phyloP scores from a whole-genome alignment of 495 filamentous ascomycete species.

The Penicillium silybi region DNA sequence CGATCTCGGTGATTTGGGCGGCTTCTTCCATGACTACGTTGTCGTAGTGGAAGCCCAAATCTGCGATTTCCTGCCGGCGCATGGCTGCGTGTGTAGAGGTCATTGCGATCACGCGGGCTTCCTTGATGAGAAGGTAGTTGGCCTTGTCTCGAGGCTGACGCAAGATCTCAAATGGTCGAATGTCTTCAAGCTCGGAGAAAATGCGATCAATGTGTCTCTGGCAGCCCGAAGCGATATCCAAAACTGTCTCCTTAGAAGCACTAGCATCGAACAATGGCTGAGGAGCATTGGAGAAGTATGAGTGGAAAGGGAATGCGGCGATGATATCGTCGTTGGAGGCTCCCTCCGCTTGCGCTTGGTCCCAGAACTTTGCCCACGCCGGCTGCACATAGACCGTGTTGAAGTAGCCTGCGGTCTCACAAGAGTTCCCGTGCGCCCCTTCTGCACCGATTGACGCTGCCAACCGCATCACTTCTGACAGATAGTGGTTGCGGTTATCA shows the following conservation, averaged over 20 bases:
- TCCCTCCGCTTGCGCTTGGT: slow-evolving; percentile 48
- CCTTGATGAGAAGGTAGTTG: slow-evolving; percentile 92
- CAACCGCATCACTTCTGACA: slow-evolving; percentile 82
- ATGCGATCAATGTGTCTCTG: slow-evolving; percentile 89
- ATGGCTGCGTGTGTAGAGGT: slow-evolving; percentile 99
- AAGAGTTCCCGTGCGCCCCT: slow-evolving; percentile 89
- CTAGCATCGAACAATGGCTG: slow-evolving; percentile 73
- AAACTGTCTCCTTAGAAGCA: slow-evolving; percentile 57
- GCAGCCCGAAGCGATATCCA: slow-evolving; percentile 81
- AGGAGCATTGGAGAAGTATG: slow-evolving; percentile 84
- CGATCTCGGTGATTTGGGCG: slow-evolving; percentile 95
- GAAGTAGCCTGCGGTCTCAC: slow-evolving; percentile 97
- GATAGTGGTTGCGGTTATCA: slow-evolving; percentile 73
- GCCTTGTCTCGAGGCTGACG: slow-evolving; percentile 82
- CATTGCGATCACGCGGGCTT: slow-evolving; percentile 96
- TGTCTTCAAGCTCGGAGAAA: slow-evolving; percentile 89
- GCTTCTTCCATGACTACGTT: slow-evolving; percentile 99
- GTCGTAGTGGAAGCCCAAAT: slow-evolving; percentile 92
- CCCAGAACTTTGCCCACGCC: slow-evolving; percentile 82
- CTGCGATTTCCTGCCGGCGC: slow-evolving; percentile 85
- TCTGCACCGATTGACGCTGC: slow-evolving; percentile 78
- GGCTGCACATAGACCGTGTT: slow-evolving; percentile 86
- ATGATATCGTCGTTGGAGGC: slow-evolving; percentile 58
- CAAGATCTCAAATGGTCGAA: slow-evolving; percentile 92
- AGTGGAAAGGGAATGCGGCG: slow-evolving; percentile 81